A percentile compares a stretch with the other conserved stretches of the same genome.
Conservation (phyloP, 2,329 filamentous ascomycete species). For the Ceratocystis diversiconidia region DNA sequence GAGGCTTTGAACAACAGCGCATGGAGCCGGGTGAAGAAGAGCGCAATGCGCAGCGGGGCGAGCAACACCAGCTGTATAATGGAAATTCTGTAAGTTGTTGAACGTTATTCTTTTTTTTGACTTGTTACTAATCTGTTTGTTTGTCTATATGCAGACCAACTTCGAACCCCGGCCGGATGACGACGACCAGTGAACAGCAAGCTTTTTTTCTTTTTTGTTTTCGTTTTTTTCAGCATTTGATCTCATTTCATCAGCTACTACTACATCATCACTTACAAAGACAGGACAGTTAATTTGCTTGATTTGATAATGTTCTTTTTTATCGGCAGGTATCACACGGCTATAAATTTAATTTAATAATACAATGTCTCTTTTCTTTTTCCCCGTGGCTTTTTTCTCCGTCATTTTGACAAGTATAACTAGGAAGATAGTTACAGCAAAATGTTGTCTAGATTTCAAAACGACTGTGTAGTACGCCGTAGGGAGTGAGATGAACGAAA, state of each 20-base stretch:
- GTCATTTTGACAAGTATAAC: background rate
- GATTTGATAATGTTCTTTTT: background rate
- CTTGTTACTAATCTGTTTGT: background rate
- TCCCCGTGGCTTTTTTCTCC: too few relatives aligned
- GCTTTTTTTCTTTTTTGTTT: background rate
- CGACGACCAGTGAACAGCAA: slow-evolving; percentile 29
- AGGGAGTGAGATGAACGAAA: background rate
- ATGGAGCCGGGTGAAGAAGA: background rate
- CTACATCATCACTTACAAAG: too few relatives aligned
- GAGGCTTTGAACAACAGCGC: slow-evolving; percentile 18
- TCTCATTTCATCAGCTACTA: too few relatives aligned
- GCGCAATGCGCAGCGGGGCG: slow-evolving; percentile 35
- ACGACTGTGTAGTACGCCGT: background rate
- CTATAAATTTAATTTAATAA: slow-evolving; percentile 4
- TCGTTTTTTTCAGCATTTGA: background rate
- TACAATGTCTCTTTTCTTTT: background rate
- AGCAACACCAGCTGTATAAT: slow-evolving; percentile 70
- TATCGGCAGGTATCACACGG: background rate
- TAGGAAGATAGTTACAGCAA: too few relatives aligned
- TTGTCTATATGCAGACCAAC: slow-evolving; percentile 38
- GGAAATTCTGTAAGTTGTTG: slow-evolving; percentile 65
- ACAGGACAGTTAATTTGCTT: too few relatives aligned
- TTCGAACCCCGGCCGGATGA: slow-evolving; percentile 53
- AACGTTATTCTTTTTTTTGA: background rate
- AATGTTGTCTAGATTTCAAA: too few relatives aligned